Evolutionary conservation across 257 asterid species (phyloP), one percentile per base, ranked within the genome.

Genomic region (Capsicum pubescens): DNA sequence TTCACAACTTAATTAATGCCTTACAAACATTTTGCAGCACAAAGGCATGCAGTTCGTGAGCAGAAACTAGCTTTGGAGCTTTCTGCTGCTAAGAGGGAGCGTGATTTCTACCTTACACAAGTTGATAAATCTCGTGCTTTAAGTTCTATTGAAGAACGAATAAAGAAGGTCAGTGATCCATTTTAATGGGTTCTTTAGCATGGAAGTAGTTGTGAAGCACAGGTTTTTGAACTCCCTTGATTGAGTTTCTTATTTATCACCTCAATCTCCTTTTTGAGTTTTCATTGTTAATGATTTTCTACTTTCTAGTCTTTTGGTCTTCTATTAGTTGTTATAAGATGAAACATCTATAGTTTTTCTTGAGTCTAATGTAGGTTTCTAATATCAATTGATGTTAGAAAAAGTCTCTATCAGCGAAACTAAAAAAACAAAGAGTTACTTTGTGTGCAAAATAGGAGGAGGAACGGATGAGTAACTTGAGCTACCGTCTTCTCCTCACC

Each of bases 41-140:
- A 87, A 83, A 92, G 94, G 89, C 92, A 89, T 66, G 98, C 98
- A 70, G 90, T 67, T 71, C 91, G 94, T 26, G 97, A 91, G 90
- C 98, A 93, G 86, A 95, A 92, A 59, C 88, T 94, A 87, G 92
- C 89, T 9, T 14, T 95, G 93, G 98, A 95, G 84, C 88, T 90
- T 69, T 92, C 97, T 72, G 97, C 95, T 79, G 98, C 97, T 54
- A 95, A 88, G 83, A 86, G 92, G 80, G 99, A 95, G 87, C 91
- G 98, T 59, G 95, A 95, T 88, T 91, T 91, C 85, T 95, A 95
- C 84, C 93, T 97, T 79, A 85, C 94, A 7, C 95, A 91, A 88
- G 95, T 92, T 74, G 98, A 93, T 82, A 95, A 97, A 82, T 90
- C 98, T 12, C 89, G 64, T 81, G 93, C 97, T n/a, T 72, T 89